Percentiles rank a stretch among this genome's conserved stretches.
Conservation (phyloP, 208 protist species). For the Leishmania lainsoni region DNA sequence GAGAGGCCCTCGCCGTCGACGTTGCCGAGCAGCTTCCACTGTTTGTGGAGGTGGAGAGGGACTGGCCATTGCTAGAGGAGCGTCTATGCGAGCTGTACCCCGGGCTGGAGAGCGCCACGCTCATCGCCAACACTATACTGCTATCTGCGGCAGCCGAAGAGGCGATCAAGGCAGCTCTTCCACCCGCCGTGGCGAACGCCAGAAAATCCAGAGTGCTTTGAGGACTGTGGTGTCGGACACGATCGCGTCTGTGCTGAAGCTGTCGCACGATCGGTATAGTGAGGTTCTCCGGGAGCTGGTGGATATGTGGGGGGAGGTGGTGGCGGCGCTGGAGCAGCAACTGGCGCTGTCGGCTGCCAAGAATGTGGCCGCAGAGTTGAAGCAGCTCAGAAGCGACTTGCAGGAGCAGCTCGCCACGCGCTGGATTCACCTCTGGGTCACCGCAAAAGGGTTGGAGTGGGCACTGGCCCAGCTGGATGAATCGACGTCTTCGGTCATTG, state of each 20-base stretch:
- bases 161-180: slow-evolving; percentile 32
- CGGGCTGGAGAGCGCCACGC: slow-evolving; percentile 38
- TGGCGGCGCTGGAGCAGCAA: slow-evolving; percentile 41
- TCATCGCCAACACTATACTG: slow-evolving; percentile 43
- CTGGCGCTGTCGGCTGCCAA: slow-evolving; percentile 26
- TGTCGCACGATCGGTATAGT: slow-evolving; percentile 40
- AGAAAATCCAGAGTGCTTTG: slow-evolving; percentile 14
- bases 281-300: slow-evolving; percentile 42
- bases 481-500: slow-evolving; percentile 30
- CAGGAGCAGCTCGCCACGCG: slow-evolving; percentile 40
- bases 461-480: slow-evolving; percentile 51
- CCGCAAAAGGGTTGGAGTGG: slow-evolving; percentile 63
- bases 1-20: slow-evolving; percentile 53
- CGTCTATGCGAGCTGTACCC: slow-evolving; percentile 65
- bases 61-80: slow-evolving; percentile 43
- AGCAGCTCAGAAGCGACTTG: slow-evolving; percentile 41
- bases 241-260: slow-evolving; percentile 27
- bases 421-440: slow-evolving; percentile 52
- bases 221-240: slow-evolving; percentile 22
- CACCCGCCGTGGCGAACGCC: slow-evolving; percentile 13
- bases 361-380: slow-evolving; percentile 45
- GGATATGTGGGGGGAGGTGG: slow-evolving; percentile 38
- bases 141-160: slow-evolving; percentile 38
- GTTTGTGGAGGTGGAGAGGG: slow-evolving; percentile 53
- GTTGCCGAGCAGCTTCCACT: slow-evolving; percentile 47